Evolutionary conservation across 2,329 filamentous ascomycete species (phyloP), one percentile per base, ranked within the genome.

Genomic region (Pyrenochaeta sp.): DNA sequence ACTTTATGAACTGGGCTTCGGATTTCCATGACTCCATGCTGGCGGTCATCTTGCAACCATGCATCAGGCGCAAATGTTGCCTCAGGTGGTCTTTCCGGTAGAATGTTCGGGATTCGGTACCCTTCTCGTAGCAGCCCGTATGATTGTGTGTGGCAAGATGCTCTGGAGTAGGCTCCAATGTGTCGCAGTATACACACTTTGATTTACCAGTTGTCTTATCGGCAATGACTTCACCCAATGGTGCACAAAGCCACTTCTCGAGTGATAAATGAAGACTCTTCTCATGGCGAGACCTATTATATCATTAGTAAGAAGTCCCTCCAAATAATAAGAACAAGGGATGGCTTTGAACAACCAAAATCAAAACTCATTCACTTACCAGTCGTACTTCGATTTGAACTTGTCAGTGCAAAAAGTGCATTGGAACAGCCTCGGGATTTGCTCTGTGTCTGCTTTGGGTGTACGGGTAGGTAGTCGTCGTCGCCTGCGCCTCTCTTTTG

Each of bases 21-120:
- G 78, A 78, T 59, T 81, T 82, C 82, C 82, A 85, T 24, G 81
- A 82, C 80, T 91, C 54, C 86, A 83, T 86, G 72, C 75, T 63
- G 72, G 72, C 57, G 76, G 85, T 73, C 63, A 83, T 77, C 51
- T 87, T 88, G 53, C 78, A 79, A 48, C 76, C 75, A 58, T 85
- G 82, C 74, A 84, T 82, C 39, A 85, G 68, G 23, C 81, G 75
- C 21, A 85, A 66, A 61, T 85, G 82, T 56, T 85, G 82, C 35
- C 81, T 77, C 9, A 85, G 73, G 57, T 85, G 82, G 55, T 85
- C 82, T 63, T 85, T 85, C 18, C 82, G 74, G 57, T 82, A 84
- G 61, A 85, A 85, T 0, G 81, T 84, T 23, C 83, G 79, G 54
- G 89, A 85, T 41, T 82, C 78, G 1, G 78, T 51, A 3, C 80